Evolutionary conservation across 371 early-diverging fungal species (phyloP).

Genomic region (Blakeslea trispora): DNA sequence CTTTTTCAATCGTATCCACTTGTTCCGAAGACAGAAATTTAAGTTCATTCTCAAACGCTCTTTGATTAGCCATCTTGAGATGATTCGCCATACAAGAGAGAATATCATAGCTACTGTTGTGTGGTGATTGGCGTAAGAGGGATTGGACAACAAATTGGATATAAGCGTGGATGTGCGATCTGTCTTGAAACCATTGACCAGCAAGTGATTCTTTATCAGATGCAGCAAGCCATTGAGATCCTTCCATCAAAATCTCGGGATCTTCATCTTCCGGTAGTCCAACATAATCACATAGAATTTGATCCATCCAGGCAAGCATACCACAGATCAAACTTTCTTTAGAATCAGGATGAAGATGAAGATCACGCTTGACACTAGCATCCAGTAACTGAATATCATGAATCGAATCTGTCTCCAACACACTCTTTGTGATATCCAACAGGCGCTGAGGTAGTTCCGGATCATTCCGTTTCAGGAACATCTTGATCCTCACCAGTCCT

Average conservation of each 20-base stretch:
- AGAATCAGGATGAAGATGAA: conserved; percentile 3
- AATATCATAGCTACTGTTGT: conserved; percentile 3
- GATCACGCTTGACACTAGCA: conserved; percentile 13
- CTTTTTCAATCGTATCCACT: conserved; percentile 90
- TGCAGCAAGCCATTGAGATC: conserved; percentile 16
- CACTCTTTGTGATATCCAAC: conserved; percentile 10
- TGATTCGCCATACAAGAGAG: conserved; percentile 20
- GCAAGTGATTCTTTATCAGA: not conserved
- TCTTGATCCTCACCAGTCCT: conserved; percentile 28
- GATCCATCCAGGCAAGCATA: conserved; percentile 40
- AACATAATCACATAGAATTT: conserved; percentile 33
- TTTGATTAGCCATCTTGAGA: conserved; percentile 32
- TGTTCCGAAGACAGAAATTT: conserved; percentile 96
- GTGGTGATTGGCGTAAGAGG: not conserved
- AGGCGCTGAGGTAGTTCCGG: conserved; percentile 20
- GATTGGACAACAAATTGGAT: conserved; percentile 13
- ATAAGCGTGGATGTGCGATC: conserved; percentile 17
- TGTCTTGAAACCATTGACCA: conserved; percentile 35
- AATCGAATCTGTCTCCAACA: not conserved
- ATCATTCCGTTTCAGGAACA: conserved; percentile 30
- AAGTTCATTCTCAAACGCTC: conserved; percentile 48
- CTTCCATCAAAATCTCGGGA: conserved; percentile 17
- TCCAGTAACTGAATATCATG: conserved; percentile 2
- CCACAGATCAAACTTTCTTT: conserved; percentile 9
- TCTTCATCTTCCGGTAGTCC: conserved; percentile 34